Evolutionary conservation across 2,329 filamentous ascomycete genomes (phyloP), one percentile per base, ranked within the genome.

Genomic region (Cladosporium sp.): DNA sequence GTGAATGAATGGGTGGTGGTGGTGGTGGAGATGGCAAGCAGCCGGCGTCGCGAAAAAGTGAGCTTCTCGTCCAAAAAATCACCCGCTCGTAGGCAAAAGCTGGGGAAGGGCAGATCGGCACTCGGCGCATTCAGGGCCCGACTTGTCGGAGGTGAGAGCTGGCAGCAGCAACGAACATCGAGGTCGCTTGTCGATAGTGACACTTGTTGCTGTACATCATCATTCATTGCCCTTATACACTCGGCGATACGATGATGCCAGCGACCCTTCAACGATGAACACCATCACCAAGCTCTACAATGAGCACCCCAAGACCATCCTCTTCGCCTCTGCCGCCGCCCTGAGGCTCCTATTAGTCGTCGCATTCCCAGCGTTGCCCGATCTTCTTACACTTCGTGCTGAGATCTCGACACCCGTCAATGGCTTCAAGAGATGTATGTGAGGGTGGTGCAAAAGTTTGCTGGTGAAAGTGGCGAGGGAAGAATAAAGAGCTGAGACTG

Each of bases 371-470:
- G 87, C 86, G 44, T 84, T 99, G 49, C 91, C 94, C 62, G 89
- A 93, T 77, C 84, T 97, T 68, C 84, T 99, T 68, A 95, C 92
- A 23, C 91, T 90, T 69, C 90, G 95, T 75, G 95, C 97, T 73
- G 95, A 99, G 83, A 90, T 99, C 74, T 97, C 95, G 53, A 99
- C 95, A 26, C 94, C 95, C 46, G 91, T 98, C 56, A 97, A 92
- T 72, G 97, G 94, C 85, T 99, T 97, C 86, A 98, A 98, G 83
- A 88, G 95, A 87, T 83, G 93, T 96, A 84, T 79, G 90, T 79
- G 21, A 56, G 56, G 40, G 33, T 50, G 31, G 18, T 5, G 23
- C 3, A 2, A 35, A 23, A 57, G 28, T 49, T 18, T 18, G 3
- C 53, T 40, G 40, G 65, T 56, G 60, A 40, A 33, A 28, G 7